phyloP scores from a whole-genome alignment of 176 grass and related monocot species.

The Phoenix dactylifera region DNA sequence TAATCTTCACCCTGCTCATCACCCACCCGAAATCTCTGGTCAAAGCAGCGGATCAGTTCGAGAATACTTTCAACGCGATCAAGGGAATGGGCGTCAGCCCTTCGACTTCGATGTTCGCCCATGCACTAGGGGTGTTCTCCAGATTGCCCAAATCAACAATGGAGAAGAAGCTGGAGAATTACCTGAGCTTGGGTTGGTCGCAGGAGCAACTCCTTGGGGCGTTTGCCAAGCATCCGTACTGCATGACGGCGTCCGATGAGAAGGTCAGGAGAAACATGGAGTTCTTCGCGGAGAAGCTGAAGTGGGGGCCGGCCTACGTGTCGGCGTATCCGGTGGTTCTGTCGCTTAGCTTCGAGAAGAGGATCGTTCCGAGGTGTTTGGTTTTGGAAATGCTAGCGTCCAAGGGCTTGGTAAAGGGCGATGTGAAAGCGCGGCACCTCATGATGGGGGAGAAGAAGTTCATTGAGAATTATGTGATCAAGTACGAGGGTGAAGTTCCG shows the following conservation, averaged over 20 bases:
- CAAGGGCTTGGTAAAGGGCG: slow-evolving; percentile 12
- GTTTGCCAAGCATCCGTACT: slow-evolving; percentile 38
- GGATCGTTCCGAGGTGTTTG: slow-evolving; percentile 30
- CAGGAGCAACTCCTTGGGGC: slow-evolving; percentile 29
- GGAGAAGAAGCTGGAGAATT: slow-evolving; percentile 33
- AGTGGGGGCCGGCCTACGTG: slow-evolving; percentile 27
- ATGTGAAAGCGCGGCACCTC: slow-evolving; percentile 6
- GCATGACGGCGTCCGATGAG: slow-evolving; percentile 33
- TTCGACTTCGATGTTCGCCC: slow-evolving; percentile 25
- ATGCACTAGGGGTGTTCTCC: slow-evolving; percentile 26
- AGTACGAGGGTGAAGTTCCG: slow-evolving; percentile 24
- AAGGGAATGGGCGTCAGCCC: slow-evolving; percentile 25
- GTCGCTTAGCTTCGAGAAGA: slow-evolving; percentile 45
- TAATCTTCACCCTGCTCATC: slow-evolving; percentile 22
- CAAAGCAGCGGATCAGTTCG: slow-evolving; percentile 10
- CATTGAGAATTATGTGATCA: slow-evolving; percentile 24
- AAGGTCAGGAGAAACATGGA: slow-evolving; percentile 37
- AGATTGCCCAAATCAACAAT: slow-evolving; percentile 5
- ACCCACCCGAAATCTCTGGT: slow-evolving; percentile 17
- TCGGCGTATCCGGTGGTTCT: slow-evolving; percentile 11
- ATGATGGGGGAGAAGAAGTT: slow-evolving; percentile 20
- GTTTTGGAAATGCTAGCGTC: slow-evolving; percentile 34
- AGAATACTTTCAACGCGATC: slow-evolving; percentile 13
- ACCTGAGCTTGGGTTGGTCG: slow-evolving; percentile 46
- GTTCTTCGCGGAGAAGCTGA: slow-evolving; percentile 38